Base-by-base conservation (phyloP, 345 rosid genomes). In the Rhizophora mangle region DNA sequence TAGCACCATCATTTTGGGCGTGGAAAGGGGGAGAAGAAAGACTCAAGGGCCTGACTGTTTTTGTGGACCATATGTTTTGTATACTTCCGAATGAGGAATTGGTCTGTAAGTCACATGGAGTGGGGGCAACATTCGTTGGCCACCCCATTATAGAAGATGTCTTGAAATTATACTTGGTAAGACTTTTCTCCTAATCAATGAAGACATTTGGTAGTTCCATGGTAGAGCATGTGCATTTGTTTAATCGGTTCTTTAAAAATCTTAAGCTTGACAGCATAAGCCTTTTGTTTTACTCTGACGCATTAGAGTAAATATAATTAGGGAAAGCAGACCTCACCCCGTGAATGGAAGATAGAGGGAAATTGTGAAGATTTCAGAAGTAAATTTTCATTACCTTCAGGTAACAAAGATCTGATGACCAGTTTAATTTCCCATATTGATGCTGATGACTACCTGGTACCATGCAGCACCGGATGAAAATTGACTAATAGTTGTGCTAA, bases 1-100 rank as follows among this genome's bases (percentile, higher is more conserved):
- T 91, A 6, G 96, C 98, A 62, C 98, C 96, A 19, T 91, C 98
- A 21, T 94, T 89, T 72, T 91, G 98, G 98, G 98, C 97, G 1
- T 94, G 98, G 97, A 89, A 81, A 88, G 98, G 97, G 62, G 97
- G 96, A 70, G 96, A 89, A 58, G 82, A 83, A 62, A 86, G 98
- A 68, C 90, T 94, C 47, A 74, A 77, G 69, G 79, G 82, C 72
- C 85, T 91, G 22, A 79, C 90, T 67, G 68, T 78, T 65, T 89
- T 87, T 70, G 88, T 94, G 77, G 97, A 94, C 78, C 95, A 94
- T 82, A 74, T 94, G 60, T 87, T 94, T 55, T 91, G 98, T 69
- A 91, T 94, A 83, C 97, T 91, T 67, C 97, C 96, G 3, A 82
- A 81, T 68, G 97, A 94, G 81, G 95, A 81, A 52, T 63, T 49